Evolutionary conservation across 73 alveolate species (phyloP).

Genomic region (Durusdinium trenchii): DNA sequence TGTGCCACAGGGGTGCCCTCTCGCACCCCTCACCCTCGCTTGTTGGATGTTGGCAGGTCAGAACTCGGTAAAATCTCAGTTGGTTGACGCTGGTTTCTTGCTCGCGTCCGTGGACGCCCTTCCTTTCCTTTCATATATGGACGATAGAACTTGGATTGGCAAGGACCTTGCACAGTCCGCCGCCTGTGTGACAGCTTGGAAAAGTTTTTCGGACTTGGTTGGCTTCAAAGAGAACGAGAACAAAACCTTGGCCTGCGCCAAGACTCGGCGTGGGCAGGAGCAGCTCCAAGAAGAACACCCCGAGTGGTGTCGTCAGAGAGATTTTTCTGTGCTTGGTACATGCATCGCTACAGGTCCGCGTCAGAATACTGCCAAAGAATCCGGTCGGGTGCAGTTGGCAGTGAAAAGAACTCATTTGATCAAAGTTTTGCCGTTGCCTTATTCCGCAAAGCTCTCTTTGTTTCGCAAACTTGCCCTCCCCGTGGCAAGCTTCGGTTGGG

Average conservation of each 20-base stretch:
- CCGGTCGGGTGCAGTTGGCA: not conserved
- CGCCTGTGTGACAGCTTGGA: not conserved
- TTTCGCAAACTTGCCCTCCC: constrained; percentile 7
- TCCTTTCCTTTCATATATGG: constrained; percentile 5
- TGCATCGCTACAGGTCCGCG: not conserved
- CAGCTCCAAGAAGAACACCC: not conserved
- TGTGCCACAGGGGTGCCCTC: constrained; percentile 55
- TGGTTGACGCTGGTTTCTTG: not conserved
- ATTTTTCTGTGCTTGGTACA: not conserved
- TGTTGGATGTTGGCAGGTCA: constrained; percentile 4
- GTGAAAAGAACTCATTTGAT: not conserved
- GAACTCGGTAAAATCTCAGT: not conserved
- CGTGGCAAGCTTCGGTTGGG: not conserved
- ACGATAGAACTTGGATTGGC: constrained; percentile 31
- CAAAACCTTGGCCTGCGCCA: constrained; percentile 53
- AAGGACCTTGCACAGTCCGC: not conserved
- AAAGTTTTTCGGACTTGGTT: not conserved
- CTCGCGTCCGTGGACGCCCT: not conserved
- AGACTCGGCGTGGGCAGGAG: not conserved
- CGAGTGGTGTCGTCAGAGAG: not conserved
- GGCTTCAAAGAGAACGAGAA: not conserved
- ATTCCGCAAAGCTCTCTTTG: not conserved
- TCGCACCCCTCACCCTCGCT: constrained; percentile 12
- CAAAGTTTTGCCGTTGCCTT: not conserved
- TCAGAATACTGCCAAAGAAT: not conserved